Evolutionary conservation across 495 filamentous ascomycete genomes (phyloP), one percentile per base, ranked within the genome.

Genomic region (Annulohypoxylon maeteangense): DNA sequence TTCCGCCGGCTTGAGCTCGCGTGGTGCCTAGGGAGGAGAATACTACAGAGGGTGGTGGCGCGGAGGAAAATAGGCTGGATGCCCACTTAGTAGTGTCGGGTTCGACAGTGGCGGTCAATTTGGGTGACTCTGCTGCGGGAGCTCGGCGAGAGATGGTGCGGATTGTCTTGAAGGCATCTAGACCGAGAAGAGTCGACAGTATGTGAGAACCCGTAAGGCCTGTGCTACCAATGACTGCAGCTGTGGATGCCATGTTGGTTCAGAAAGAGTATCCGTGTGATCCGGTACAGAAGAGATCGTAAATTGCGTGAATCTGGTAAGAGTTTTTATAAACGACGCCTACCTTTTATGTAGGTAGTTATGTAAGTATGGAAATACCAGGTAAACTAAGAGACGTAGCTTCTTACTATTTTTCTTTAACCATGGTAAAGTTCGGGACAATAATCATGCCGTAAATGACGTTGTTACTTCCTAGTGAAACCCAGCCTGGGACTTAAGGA

Each of bases 1-100:
- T 84, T 44, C 90, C 86, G 29, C 91, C 91, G 0, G 90, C 91
- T 32, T 84, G 83, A 0, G 69, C 85, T 18, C 86, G 83, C 4
- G 91, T 93, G 1, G 91, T 93, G 50, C 84, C 92, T 20, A 94
- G 82, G 14, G 88, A 81, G 0, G 90, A 91, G 64, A 91, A 83
- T 74, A 91, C 87, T 47, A 88, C 83, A 1, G 82, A 76, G 0
- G 90, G 91, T 0, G 84, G 56, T 0, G 90, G 90, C 0, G 78
- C 62, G 32, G 90, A 80, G 3, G 82, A 77, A 10, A 81, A 75
- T 64, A 93, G 83, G 47, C 77, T 78, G 16, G 76, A 68, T 10
- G 87, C 77, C 91, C 91, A 94, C 34, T 83, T 83, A 4, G 77
- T 56, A 6, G 79, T 82, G 67, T 88, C 82, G 42, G 80, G 51